A percentile compares a stretch with the other conserved stretches of the same genome.
These are phyloP conservation scores for Chytridiales sp. DNA, from an alignment of 371 early-diverging fungal species.

Conservation along the genomic window DNA sequence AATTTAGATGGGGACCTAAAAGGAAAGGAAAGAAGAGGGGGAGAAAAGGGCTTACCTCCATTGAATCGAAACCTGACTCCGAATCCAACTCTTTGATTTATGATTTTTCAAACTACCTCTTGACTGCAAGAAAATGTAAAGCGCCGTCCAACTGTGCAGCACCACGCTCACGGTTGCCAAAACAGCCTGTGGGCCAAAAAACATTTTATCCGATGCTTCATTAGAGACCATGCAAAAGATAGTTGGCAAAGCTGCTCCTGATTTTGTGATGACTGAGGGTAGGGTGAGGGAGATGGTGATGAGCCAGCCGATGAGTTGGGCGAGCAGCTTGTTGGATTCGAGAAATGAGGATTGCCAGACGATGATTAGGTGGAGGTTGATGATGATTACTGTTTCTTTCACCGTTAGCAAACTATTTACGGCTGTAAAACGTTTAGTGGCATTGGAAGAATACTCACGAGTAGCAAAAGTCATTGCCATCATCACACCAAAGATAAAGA, in stretches of 20 bases:
- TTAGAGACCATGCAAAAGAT: neutral
- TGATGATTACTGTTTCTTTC: neutral
- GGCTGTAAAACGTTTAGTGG: neutral
- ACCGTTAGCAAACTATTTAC: neutral
- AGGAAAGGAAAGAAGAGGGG: neutral
- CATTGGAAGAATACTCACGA: neutral
- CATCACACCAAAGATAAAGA: neutral
- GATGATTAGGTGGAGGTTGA: conserved; percentile 7
- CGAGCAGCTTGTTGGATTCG: neutral
- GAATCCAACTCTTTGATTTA: conserved; percentile 6
- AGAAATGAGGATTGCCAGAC: neutral
- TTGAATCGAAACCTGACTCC: neutral
- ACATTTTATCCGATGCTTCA: neutral
- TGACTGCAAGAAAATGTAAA: neutral
- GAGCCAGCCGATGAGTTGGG: neutral
- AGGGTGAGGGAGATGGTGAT: neutral
- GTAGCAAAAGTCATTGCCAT: neutral
- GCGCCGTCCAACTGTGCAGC: neutral
- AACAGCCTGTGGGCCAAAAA: conserved; percentile 6
- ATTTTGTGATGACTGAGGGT: neutral
- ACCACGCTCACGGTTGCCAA: neutral
- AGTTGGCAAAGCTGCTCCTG: neutral
- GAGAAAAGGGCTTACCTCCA: conserved; percentile 2
- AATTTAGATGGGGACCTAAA: neutral
- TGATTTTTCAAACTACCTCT: neutral